Evolutionary conservation across 352 stramenopile species (phyloP), one percentile per base, ranked within the genome.

Genomic region (Globisporangium paroecandrum): DNA sequence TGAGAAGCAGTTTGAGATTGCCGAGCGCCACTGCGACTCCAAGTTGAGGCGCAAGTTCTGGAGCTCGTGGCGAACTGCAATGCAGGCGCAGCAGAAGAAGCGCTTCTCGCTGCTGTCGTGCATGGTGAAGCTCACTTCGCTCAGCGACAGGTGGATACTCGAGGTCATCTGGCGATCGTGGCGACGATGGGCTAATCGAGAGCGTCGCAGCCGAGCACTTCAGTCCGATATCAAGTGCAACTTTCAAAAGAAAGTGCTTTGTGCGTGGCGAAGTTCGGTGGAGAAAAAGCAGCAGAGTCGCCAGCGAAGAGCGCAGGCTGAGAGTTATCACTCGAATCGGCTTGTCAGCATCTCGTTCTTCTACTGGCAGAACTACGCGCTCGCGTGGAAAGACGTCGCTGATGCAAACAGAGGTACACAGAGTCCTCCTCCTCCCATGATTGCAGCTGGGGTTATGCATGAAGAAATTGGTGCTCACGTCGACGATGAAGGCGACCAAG

Each of bases 291-390:
- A 63, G 22, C 32, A 51, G 5, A 46, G 58, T 1, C 47, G 69
- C 20, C 43, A 77, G 22, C 56, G 74, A 9, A 41, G 56, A 22
- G 60, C 13, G 1, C 72, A 76, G 15, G 74, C 69, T 2, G 47
- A 60, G 1, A 25, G 22, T 4, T 87, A 89, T 38, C 70, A 73
- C 25, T 36, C 61, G 3, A 64, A 69, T 22, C 71, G 78, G 0
- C 65, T 90, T 20, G 55, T 78, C 12, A 79, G 74, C 24, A 46
- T 68, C 1, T 56, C 77, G 12, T 90, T 89, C 71, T 89, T 90
- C 73, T 85, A 87, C 66, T 91, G 83, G 83, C 83, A 90, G 62
- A 88, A 85, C 61, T 90, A 90, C 58, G 75, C 73, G n/a, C 76
- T 91, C n/a, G 81, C 80, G 15, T 91, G 83, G 83, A 82, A 83